phyloP scores from a whole-genome alignment of 2,329 filamentous ascomycete species.

The Colletotrichum ledebouriae region DNA sequence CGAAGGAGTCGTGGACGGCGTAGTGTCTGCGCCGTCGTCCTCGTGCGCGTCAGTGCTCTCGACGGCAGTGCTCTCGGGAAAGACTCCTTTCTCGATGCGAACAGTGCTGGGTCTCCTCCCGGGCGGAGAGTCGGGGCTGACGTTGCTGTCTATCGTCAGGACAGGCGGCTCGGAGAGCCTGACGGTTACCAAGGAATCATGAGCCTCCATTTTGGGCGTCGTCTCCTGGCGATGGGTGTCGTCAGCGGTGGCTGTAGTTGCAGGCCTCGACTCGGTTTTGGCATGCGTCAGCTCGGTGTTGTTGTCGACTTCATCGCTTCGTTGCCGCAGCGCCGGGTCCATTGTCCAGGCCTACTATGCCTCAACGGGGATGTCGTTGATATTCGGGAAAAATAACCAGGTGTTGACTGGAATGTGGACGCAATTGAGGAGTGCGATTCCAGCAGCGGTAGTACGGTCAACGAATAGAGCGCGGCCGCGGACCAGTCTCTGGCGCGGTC shows the following conservation, averaged over 20 bases:
- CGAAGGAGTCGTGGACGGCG: slow-evolving; percentile 46
- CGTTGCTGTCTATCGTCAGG: slow-evolving; percentile 64
- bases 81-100: slow-evolving; percentile 37
- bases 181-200: slow-evolving; percentile 84
- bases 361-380: slow-evolving; percentile 24
- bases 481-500: slow-evolving; percentile 19
- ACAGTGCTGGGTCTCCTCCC: slow-evolving; percentile 42
- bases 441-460: slow-evolving; percentile 33
- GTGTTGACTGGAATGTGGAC: slow-evolving; percentile 39
- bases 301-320: slow-evolving; percentile 34
- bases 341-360: slow-evolving; percentile 34
- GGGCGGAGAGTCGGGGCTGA: slow-evolving; percentile 43
- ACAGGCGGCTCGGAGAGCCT: slow-evolving; percentile 75
- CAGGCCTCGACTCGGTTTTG: slow-evolving; percentile 38
- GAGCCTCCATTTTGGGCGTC: slow-evolving; percentile 47
- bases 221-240: slow-evolving; percentile 33
- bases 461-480: slow-evolving; percentile 25
- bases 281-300: slow-evolving; percentile 39
- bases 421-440: neutral
- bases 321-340: slow-evolving; percentile 41
- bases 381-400: slow-evolving; percentile 15
- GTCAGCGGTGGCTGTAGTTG: slow-evolving; percentile 19
- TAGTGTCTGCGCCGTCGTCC: slow-evolving; percentile 41
- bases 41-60: neutral
- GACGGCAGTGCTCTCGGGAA: slow-evolving; percentile 14